Percentiles rank a stretch among this genome's conserved stretches.
Conservation (phyloP, 129 eudicot genomes). For the Tanacetum coccineum region DNA sequence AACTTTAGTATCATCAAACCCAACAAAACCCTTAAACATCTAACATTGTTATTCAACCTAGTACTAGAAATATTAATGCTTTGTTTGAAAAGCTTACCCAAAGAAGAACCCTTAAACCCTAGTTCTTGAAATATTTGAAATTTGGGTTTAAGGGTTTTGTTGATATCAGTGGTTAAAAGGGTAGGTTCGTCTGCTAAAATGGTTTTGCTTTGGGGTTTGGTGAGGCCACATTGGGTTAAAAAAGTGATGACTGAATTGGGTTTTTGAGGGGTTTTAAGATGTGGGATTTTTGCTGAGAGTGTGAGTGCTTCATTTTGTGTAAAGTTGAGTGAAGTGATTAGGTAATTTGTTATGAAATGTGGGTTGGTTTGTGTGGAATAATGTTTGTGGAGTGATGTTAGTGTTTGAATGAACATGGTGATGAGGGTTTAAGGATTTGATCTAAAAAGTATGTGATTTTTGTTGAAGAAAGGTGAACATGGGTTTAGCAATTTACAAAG, state of each 20-base stretch:
- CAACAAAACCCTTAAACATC: conserved; percentile 19
- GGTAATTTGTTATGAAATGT: conserved; percentile 27
- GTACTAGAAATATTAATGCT: neutral
- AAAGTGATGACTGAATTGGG: neutral
- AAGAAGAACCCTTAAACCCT: conserved; percentile 24
- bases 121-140: conserved; percentile 18
- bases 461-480: no score
- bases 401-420: no score
- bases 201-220: no score
- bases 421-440: no score
- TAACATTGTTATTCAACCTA: conserved; percentile 14
- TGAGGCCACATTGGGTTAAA: no score
- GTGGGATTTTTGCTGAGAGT: conserved; percentile 14
- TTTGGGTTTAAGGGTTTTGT: no score
- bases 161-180: conserved; percentile 31
- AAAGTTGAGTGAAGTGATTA: conserved; percentile 17
- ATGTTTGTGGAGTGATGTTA: no score
- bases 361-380: neutral
- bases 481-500: no score
- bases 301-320: conserved; percentile 17
- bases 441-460: no score
- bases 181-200: no score
- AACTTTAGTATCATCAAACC: conserved; percentile 28
- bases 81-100: conserved; percentile 14
- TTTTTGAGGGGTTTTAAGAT: conserved; percentile 26